These are phyloP conservation scores for Fraxinus quadrangulata DNA, from an alignment of 257 asterid genomes.

Conservation along the genomic window DNA sequence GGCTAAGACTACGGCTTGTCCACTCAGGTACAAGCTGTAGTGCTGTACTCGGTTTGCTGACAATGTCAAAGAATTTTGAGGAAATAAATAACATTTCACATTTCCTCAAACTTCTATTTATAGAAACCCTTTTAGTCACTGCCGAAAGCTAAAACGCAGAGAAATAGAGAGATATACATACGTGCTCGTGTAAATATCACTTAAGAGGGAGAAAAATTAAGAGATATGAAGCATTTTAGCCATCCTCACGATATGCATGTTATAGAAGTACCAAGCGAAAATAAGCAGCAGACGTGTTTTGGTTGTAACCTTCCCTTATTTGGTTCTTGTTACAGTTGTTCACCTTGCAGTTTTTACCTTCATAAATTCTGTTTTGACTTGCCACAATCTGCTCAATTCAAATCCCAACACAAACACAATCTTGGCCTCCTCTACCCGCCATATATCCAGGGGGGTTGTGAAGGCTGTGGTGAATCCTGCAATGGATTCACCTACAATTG, in stretches of 20 bases:
- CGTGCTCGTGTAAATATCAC: too few relatives aligned
- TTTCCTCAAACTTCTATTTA: slow-evolving; percentile 7
- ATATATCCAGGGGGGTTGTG: not conserved
- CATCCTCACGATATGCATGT: slow-evolving; percentile 21
- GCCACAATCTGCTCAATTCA: slow-evolving; percentile 15
- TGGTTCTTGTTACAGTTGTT: slow-evolving; percentile 18
- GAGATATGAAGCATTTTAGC: slow-evolving; percentile 25
- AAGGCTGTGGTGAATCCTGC: slow-evolving; percentile 15
- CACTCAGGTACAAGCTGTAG: not conserved
- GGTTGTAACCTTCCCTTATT: slow-evolving; percentile 25
- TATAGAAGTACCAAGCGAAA: slow-evolving; percentile 3
- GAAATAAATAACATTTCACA: not conserved
- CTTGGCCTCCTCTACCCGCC: slow-evolving; percentile 32
- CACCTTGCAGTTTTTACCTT: slow-evolving; percentile 25
- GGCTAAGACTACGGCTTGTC: not conserved
- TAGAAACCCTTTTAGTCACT: not conserved
- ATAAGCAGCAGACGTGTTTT: not conserved
- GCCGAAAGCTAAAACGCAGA: not conserved
- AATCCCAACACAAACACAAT: slow-evolving; percentile 29
- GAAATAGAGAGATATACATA: not conserved
- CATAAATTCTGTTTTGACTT: slow-evolving; percentile 33
- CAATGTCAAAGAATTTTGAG: not conserved
- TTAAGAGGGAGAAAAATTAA: not conserved
- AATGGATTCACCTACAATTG: slow-evolving; percentile 27
- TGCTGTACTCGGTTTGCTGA: not conserved